Evolutionary conservation across 257 asterid genomes (phyloP), one percentile per base, ranked within the genome.

Genomic region (Knoxia roxburghii): DNA sequence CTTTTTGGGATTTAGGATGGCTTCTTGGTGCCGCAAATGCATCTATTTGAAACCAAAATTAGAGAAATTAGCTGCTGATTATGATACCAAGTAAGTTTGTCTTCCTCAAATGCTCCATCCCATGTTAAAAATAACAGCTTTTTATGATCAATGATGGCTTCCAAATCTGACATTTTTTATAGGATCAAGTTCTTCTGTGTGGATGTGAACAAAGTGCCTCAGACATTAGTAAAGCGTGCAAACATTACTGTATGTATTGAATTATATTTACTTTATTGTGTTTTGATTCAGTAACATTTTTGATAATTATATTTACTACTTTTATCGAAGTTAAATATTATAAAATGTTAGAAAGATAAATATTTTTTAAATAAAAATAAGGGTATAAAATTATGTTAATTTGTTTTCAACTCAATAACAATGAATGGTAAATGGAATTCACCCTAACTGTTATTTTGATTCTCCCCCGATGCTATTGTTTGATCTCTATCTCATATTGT

Each of bases 11-110:
- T n/a, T n/a, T 76, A 90, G 99, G 99, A 90, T 93, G 99, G 97
- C 99, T 37, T 53, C 82, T 7, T 93, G 99, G 99, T 90, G 97
- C 79, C 89, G 98, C 65, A 93, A 93, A 85, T 93, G 98, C 89
- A 90, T 93, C 9, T 90, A 77, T 75, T 69, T 93, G 83, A 85
- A 84, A 80, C 99, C 96, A n/a, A 90, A 90, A 67, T 61, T 93
- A 74, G 97, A 93, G 87, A 93, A 93, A 82, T 55, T 93, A 76
- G 95, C 90, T 15, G 90, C 87, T 9, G 99, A 93, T 20, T 88
- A 62, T 62, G 95, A 92, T 55, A 72, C 85, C 86, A 86, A 88
- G 98, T 93, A 71, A 77, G 83, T 49, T 2, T 7, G 8, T 37
- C 9, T 37, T 37, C 41, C 9, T 4, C 9, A 37, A 3, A 9